phyloP scores from a whole-genome alignment of 495 filamentous ascomycete species.

The Penicillium lividum region DNA sequence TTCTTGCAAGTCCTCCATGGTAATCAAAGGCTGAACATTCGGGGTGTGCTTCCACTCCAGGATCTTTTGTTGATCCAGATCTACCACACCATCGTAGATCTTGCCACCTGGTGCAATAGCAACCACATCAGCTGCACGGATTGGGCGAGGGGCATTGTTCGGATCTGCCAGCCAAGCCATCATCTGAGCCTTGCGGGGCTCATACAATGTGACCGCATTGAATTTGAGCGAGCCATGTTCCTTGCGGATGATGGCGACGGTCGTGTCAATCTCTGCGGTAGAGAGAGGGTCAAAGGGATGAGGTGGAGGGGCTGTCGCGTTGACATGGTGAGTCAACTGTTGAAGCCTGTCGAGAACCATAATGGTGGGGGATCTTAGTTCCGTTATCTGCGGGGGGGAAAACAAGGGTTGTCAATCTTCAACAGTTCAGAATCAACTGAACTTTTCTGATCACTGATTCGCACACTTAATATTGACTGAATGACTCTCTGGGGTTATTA shows the following conservation, averaged over 20 bases:
- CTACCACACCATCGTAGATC: slow-evolving; percentile 84
- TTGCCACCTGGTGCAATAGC: slow-evolving; percentile 78
- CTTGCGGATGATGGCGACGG: slow-evolving; percentile 67
- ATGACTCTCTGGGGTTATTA: not conserved
- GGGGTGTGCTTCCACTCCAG: slow-evolving; percentile 73
- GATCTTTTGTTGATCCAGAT: slow-evolving; percentile 71
- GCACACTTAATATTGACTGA: no score
- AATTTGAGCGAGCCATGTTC: slow-evolving; percentile 73
- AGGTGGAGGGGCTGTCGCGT: slow-evolving; percentile 53
- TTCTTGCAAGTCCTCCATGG: slow-evolving; percentile 88
- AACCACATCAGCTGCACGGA: slow-evolving; percentile 79
- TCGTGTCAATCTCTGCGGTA: slow-evolving; percentile 72
- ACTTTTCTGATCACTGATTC: no score
- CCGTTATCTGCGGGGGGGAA: no score
- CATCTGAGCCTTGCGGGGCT: slow-evolving; percentile 89
- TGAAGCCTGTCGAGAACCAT: slow-evolving; percentile 72
- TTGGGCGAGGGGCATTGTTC: slow-evolving; percentile 60
- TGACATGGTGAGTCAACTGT: slow-evolving; percentile 66
- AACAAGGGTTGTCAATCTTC: no score
- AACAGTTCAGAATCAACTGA: not conserved
- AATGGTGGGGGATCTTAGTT: not conserved
- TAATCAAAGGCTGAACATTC: slow-evolving; percentile 88
- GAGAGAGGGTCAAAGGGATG: slow-evolving; percentile 88
- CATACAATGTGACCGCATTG: slow-evolving; percentile 86
- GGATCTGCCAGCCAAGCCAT: slow-evolving; percentile 73